Evolutionary conservation across 2,329 filamentous ascomycete species (phyloP), one percentile per base, ranked within the genome.

Genomic region (Claviceps lovelessii): DNA sequence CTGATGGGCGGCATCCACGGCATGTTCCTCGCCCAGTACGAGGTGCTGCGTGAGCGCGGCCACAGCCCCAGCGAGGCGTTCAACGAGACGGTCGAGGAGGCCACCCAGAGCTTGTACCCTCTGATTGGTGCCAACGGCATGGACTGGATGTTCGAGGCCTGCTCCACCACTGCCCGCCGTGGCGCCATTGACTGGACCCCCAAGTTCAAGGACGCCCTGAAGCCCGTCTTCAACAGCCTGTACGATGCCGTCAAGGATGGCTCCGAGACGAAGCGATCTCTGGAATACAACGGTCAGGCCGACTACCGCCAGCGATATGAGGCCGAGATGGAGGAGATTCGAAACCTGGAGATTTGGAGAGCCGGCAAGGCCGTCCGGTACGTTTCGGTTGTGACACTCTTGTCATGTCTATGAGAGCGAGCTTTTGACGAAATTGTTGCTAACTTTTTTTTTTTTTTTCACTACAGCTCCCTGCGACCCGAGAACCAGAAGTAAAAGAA

Each of bases 141-240:
- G 93, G 93, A 98, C 81, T 98, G 94, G 90, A 98, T 98, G 93
- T 98, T 94, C 80, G 90, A 91, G 72, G 93, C 93, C 64, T 98
- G 93, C 87, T 97, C 91, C 61, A 98, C 93, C 71, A 98, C 93
- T 57, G 93, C 93, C 69, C 89, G 93, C 70, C 90, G 93, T 71
- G 93, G 93, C 75, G 93, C 93, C 76, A 95, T 98, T 71, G 93
- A 98, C 83, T 98, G 93, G 93, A 91, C 86, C 71, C 85, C 85
- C 73, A 81, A 81, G 71, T 98, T 98, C 89, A 96, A 96, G 87
- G 87, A 91, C 64, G 90, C 87, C 70, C 83, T 98, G 70, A 97
- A 97, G 86, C 93, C 93, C 68, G 86, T 98, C 70, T 98, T 98
- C 83, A 91, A 96, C 78, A 81, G 88, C 68, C 86, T 98, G 58